A percentile compares a stretch with the other conserved stretches of the same genome.
Evolutionary conservation across 2,329 filamentous ascomycete genomes (phyloP).

Genomic region (Scedosporium dehoogii): DNA sequence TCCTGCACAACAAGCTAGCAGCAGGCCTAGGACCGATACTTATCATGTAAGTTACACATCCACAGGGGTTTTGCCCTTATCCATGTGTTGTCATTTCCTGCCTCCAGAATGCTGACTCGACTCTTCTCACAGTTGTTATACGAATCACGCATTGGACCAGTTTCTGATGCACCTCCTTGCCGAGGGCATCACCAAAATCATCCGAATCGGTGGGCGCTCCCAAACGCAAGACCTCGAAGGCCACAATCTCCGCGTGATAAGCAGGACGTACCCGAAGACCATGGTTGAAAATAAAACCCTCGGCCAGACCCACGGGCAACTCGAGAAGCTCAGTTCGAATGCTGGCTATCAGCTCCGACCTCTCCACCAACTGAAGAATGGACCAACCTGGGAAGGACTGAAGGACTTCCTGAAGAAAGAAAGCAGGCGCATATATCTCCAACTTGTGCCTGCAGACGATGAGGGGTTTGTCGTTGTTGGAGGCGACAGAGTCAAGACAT

Average conservation of each 20-base stretch:
- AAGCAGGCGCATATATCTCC: neutral
- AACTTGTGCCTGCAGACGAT: neutral
- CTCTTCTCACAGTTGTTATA: conserved; percentile 52
- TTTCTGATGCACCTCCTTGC: conserved; percentile 54
- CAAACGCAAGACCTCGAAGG: neutral
- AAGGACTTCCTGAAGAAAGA: neutral
- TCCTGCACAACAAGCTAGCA: conserved; percentile 33
- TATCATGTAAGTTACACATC: conserved; percentile 16
- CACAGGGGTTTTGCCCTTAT: neutral
- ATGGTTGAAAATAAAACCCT: neutral
- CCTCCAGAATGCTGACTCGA: conserved; percentile 42
- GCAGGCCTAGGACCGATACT: conserved; percentile 34
- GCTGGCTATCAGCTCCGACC: neutral
- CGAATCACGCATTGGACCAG: conserved; percentile 57
- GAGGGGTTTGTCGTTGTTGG: neutral
- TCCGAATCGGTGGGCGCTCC: conserved; percentile 53
- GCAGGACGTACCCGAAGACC: conserved; percentile 26
- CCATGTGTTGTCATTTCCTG: neutral
- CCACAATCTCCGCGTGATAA: conserved; percentile 17
- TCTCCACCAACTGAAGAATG: conserved; percentile 23
- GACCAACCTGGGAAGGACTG: conserved; percentile 16
- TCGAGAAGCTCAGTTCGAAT: neutral
- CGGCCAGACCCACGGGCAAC: neutral
- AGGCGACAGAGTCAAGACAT: neutral
- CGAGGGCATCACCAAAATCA: conserved; percentile 47